Percentiles rank a stretch among this genome's conserved stretches.
These are phyloP conservation scores for Acorus calamus DNA, from an alignment of 106 monocot genomes.

Conservation along the genomic window DNA sequence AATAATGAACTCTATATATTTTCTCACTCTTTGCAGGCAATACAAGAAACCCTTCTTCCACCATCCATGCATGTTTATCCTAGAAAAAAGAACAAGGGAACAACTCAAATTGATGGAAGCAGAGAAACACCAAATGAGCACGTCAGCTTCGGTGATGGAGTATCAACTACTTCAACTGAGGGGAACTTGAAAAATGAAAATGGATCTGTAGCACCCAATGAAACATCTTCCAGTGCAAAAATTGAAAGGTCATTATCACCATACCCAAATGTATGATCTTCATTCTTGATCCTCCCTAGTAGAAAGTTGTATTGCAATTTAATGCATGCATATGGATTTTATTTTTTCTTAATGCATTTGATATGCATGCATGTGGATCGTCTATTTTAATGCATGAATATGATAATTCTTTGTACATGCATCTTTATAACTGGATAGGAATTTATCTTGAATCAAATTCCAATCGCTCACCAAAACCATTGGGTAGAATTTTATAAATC, in stretches of 20 bases:
- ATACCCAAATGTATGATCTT: slow-evolving; percentile 33
- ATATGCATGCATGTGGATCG: background rate
- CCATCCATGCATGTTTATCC: slow-evolving; percentile 68
- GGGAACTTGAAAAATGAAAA: slow-evolving; percentile 6
- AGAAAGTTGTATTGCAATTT: background rate
- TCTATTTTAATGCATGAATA: too few species aligned
- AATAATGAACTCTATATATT: too few species aligned
- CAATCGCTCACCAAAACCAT: too few species aligned
- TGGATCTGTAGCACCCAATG: slow-evolving; percentile 4
- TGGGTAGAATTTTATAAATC: too few species aligned
- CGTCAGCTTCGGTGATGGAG: slow-evolving; percentile 7
- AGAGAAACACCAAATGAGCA: slow-evolving; percentile 3
- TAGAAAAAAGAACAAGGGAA: slow-evolving; percentile 32
- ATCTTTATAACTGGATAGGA: too few species aligned
- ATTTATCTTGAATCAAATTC: too few species aligned
- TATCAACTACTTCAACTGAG: slow-evolving; percentile 11
- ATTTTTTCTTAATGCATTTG: background rate
- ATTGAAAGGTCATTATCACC: slow-evolving; percentile 21
- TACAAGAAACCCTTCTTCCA: slow-evolving; percentile 76
- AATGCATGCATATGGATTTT: too few species aligned
- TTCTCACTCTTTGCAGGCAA: slow-evolving; percentile 25
- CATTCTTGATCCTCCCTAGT: background rate
- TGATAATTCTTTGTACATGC: too few species aligned
- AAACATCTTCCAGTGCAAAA: slow-evolving; percentile 8
- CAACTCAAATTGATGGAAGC: slow-evolving; percentile 8